Conservation (phyloP, 208 protist genomes). For the Leishmania tarentolae region DNA sequence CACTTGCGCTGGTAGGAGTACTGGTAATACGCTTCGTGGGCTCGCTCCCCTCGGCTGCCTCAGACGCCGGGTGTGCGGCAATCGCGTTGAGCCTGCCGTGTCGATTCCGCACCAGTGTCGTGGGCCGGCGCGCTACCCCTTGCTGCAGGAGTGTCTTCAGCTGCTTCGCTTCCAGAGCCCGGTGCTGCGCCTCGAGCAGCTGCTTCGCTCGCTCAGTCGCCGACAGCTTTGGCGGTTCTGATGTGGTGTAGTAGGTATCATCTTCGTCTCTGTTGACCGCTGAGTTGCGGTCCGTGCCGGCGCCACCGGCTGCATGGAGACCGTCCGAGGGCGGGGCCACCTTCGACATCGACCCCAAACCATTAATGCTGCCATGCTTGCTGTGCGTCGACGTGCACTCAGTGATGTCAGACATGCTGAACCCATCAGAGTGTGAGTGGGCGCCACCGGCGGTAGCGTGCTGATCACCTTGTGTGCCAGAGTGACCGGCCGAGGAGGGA, state of each 20-base stretch:
- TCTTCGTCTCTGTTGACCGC: slow-evolving; percentile 2
- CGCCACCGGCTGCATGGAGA: neutral
- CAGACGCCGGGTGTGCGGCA: neutral
- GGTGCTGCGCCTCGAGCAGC: slow-evolving; percentile 46
- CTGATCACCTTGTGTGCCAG: neutral
- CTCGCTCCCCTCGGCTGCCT: neutral
- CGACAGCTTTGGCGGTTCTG: slow-evolving; percentile 30
- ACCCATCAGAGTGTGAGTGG: slow-evolving; percentile 9
- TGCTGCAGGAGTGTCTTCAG: slow-evolving; percentile 26
- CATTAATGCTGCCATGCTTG: neutral
- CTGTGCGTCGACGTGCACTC: slow-evolving; percentile 6
- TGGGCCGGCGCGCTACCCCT: slow-evolving; percentile 63
- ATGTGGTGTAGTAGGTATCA: neutral
- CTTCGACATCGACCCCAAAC: neutral
- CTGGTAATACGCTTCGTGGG: slow-evolving; percentile 5
- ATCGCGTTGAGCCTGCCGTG: slow-evolving; percentile 53
- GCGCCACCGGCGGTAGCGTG: neutral
- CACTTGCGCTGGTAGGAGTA: neutral
- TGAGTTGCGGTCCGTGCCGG: neutral
- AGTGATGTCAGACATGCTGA: slow-evolving; percentile 5
- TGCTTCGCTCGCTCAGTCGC: slow-evolving; percentile 52
- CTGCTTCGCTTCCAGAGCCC: slow-evolving; percentile 38
- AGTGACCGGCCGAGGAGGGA: neutral
- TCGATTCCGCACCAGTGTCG: slow-evolving; percentile 52
- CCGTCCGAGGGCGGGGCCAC: neutral